Base-by-base conservation (phyloP, 1,284 basidiomycete genomes). In the Cryptococcus amylolentus region DNA sequence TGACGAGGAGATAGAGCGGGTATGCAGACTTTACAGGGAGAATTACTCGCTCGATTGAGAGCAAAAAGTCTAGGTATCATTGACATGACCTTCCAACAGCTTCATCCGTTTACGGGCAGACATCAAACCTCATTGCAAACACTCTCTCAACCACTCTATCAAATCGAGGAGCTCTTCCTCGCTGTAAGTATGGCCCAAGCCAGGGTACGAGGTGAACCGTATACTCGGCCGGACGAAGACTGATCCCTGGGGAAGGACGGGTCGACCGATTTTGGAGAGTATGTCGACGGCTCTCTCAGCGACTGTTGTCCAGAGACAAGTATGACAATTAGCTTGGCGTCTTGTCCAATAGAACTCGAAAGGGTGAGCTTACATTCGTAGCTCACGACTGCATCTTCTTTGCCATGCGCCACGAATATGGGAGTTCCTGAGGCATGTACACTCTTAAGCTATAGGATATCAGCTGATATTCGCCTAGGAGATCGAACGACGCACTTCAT, bases 371-470 rank as follows among this genome's bases (percentile, higher is more conserved):
- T 14, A 77, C 74, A 77, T 46, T 73, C 60, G 62, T 80, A 82
- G 54, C 80, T 81, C 52, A 94, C 86, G 13, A 94, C 80, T 10
- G 83, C 84, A 73, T 96, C 92, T 35, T 76, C 77, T 18, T 79
- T 83, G 8, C 92, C 92, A 62, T 92, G 89, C 6, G 88, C 93
- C 86, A 88, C 89, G 78, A 94, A 94, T 39, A 93, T 81, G 1
- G 90, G 88, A 16, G 84, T 79, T 13, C 82, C 80, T 54, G 80
- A 78, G 20, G 73, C 72, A 35, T 64, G 48, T 2, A 65, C 48
- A 16, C 60, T 61, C 8, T 64, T 52, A 53, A 70, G 55, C 62
- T 71, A 39, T 35, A 8, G 5, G 3, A 6, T 35, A 4, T 35
- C 31, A 35, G 31, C 31, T 35, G 7, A 35, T 23, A 23, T 23